A percentile compares a stretch with the other conserved stretches of the same genome.
Evolutionary conservation across 176 grass and related monocot genomes (phyloP).

Genomic region (Musa troglodytarum): DNA sequence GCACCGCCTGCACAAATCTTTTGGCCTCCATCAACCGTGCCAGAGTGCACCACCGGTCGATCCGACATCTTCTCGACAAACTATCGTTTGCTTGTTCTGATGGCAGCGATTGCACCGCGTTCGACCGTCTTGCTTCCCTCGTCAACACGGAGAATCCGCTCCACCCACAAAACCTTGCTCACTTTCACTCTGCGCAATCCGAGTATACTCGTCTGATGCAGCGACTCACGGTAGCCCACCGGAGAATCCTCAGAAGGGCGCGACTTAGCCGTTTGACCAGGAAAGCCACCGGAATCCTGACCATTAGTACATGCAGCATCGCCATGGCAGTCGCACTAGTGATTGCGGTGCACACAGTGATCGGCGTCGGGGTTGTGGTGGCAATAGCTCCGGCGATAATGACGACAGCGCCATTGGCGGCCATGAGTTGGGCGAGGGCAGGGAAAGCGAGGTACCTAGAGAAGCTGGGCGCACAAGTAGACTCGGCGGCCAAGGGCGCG

Average conservation of each 20-base stretch:
- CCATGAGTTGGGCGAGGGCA: background rate
- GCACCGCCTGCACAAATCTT: slow-evolving; percentile 47
- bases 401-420: background rate
- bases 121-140: slow-evolving; percentile 27
- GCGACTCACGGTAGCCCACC: slow-evolving; percentile 25
- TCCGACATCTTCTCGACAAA: slow-evolving; percentile 36
- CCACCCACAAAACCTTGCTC: slow-evolving; percentile 22
- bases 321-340: slow-evolving; percentile 25
- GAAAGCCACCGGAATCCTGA: slow-evolving; percentile 20
- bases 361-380: slow-evolving; percentile 28
- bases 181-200: slow-evolving; percentile 35
- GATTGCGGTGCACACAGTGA: slow-evolving; percentile 31
- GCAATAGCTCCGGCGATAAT: too few relatives aligned
- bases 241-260: slow-evolving; percentile 21
- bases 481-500: slow-evolving; percentile 63
- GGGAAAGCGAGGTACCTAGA: background rate
- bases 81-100: background rate
- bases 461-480: slow-evolving; percentile 24
- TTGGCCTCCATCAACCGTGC: slow-evolving; percentile 39
- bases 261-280: slow-evolving; percentile 10
- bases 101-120: background rate
- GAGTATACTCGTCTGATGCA: slow-evolving; percentile 32
- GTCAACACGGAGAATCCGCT: slow-evolving; percentile 52
- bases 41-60: slow-evolving; percentile 35
- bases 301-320: slow-evolving; percentile 27